phyloP scores from a whole-genome alignment of 306 rosid genomes.

The Cucumis cinereus region DNA sequence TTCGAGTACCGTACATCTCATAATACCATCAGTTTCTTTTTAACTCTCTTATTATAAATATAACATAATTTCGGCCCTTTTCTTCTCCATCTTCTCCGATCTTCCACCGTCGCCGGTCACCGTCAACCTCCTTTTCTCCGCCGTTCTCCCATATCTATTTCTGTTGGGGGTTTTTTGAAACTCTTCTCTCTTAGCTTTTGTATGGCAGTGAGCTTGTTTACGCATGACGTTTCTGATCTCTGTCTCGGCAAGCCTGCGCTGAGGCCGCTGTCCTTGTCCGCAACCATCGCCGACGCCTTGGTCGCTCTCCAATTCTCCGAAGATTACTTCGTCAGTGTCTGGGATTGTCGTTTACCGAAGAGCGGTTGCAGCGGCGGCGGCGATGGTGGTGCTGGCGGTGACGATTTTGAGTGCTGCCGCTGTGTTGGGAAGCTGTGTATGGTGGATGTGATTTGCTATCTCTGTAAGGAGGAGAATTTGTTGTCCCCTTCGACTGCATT shows the following conservation, averaged over 20 bases:
- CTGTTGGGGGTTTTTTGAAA: not conserved
- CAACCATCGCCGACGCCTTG: conserved; percentile 68
- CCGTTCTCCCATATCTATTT: not conserved
- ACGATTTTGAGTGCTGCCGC: conserved; percentile 21
- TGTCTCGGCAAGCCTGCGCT: conserved; percentile 94
- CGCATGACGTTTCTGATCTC: conserved; percentile 83
- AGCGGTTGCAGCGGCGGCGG: not conserved
- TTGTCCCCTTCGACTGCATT: conserved; percentile 57
- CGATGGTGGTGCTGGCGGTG: not conserved
- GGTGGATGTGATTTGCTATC: conserved; percentile 72
- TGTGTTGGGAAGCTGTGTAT: conserved; percentile 76
- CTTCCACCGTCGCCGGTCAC: not conserved
- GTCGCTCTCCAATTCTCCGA: conserved; percentile 42
- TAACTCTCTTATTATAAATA: not conserved
- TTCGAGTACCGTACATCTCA: not conserved
- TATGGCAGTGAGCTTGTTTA: conserved; percentile 83
- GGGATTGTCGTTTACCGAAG: conserved; percentile 37
- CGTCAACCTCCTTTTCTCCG: not conserved
- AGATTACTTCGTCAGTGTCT: conserved; percentile 62
- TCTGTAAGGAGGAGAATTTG: conserved; percentile 38
- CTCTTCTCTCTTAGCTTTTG: conserved; percentile 19
- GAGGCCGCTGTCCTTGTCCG: conserved; percentile 49
- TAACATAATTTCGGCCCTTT: not conserved
- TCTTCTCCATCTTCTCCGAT: not conserved
- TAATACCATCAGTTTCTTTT: not conserved